phyloP scores from a whole-genome alignment of 805 yeast genomes.

The Kluyveromyces aestuarii region DNA sequence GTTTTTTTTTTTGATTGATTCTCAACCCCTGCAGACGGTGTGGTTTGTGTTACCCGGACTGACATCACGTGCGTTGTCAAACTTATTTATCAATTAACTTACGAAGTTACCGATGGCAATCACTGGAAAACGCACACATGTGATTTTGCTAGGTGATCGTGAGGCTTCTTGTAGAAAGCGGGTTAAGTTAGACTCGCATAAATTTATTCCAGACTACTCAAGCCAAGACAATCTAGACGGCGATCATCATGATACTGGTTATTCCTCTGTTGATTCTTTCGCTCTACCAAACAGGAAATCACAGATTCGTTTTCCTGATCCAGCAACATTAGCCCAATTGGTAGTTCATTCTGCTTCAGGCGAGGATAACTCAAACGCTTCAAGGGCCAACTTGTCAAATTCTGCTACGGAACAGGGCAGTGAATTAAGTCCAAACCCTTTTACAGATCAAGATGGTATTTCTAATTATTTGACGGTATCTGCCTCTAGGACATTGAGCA shows the following conservation, averaged over 20 bases:
- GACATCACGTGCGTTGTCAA: neutral
- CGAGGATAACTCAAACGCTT: neutral
- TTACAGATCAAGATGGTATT: neutral
- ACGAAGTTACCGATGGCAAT: neutral
- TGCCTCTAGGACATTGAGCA: slow-evolving; percentile 9
- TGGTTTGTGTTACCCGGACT: neutral
- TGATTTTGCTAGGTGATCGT: neutral
- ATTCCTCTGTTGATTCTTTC: slow-evolving; percentile 1
- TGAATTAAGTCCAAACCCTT: neutral
- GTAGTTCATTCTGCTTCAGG: neutral
- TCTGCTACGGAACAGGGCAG: neutral
- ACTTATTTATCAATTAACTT: too few species aligned
- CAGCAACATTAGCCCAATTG: neutral
- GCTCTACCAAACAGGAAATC: slow-evolving; percentile 1
- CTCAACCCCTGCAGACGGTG: neutral
- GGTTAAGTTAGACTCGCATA: neutral
- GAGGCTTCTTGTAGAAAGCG: neutral
- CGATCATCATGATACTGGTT: slow-evolving; percentile 2
- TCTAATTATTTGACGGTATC: slow-evolving; percentile 2
- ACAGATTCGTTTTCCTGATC: neutral
- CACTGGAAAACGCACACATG: slow-evolving; percentile 2
- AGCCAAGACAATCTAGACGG: neutral
- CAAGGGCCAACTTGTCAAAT: neutral
- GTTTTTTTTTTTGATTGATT: neutral
- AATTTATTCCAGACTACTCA: neutral